Base-by-base conservation (phyloP, 352 stramenopile species). In the Plasmopara halstedii region DNA sequence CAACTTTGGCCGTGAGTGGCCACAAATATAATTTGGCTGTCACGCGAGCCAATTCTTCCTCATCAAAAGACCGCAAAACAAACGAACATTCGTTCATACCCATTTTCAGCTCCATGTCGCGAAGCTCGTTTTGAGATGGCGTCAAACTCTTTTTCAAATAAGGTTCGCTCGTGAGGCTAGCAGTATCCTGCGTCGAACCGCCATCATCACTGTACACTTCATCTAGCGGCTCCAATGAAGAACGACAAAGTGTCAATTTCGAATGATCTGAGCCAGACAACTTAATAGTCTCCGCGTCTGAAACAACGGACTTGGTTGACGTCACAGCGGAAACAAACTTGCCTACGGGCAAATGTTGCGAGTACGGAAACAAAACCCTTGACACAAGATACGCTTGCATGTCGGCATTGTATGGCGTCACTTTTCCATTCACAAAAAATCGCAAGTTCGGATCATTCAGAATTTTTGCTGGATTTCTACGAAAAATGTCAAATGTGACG, bases 31-130 rank as follows among this genome's bases (percentile, higher is more conserved):
- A 19, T 23, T 74, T 80, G 15, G 77, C 65, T 3, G 52, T 65
- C 8, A 92, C 67, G 6, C 67, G 58, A 34, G 56, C 56, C 23
- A 67, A 25, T 25, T 67, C 48, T 6, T 43, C 52, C 14, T 41
- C 17, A 41, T 37, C 18, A 27, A 69, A 44, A 1, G 49, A 57
- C 23, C 27, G 49, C 21, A 85, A 23, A 8, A 86, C 54, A 51
- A 93, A 93, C 46, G 77, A 62, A 27, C 90, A 71, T 10, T 85
- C 69, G 39, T 93, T 93, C 23, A 59, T 67, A 20, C 81, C 78
- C 23, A 75, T 58, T 2, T 47, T 58, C 5, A 93, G 53, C 1
- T 55, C 42, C 78, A 93, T 90, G 11, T 56, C 60, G 14, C 57
- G 27, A 5, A 93, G 40, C 25, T 88, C 70, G 0, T 68, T 66